phyloP scores from a whole-genome alignment of 2,329 filamentous ascomycete genomes.

The Trichoderma breve region DNA sequence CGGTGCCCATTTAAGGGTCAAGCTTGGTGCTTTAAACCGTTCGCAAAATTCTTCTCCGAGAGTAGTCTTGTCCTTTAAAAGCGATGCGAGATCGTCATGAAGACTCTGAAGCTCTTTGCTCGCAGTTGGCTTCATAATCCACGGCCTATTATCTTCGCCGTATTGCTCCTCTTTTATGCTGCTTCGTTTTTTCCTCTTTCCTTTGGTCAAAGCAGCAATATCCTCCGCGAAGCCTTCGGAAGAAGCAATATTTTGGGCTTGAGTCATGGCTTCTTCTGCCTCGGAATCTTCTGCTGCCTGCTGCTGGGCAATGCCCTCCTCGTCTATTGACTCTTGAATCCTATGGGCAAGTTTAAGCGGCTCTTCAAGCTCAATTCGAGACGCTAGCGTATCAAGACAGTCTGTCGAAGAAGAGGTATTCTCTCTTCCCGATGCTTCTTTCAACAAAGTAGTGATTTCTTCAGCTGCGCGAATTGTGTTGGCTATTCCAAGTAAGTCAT shows the following conservation, averaged over 20 bases:
- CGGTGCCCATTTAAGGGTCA: conserved; percentile 83
- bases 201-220: conserved; percentile 54
- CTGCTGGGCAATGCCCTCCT: conserved; percentile 80
- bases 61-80: conserved; percentile 58
- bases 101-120: conserved; percentile 64
- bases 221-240: conserved; percentile 63
- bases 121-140: conserved; percentile 67
- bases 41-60: conserved; percentile 62
- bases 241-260: conserved; percentile 70
- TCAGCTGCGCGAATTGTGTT: conserved; percentile 75
- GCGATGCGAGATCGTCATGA: conserved; percentile 62
- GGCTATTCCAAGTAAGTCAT: conserved; percentile 82
- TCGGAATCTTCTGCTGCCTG: conserved; percentile 75
- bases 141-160: conserved; percentile 57
- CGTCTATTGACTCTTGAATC: conserved; percentile 81
- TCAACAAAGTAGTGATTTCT: conserved; percentile 56
- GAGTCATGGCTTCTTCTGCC: conserved; percentile 65
- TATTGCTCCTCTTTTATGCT: conserved; percentile 60
- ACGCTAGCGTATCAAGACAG: conserved; percentile 47
- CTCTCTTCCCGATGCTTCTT: conserved; percentile 24
- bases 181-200: conserved; percentile 43
- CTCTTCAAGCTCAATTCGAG: conserved; percentile 63
- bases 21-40: conserved; percentile 58
- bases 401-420: conserved; percentile 22
- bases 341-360: conserved; percentile 66